Conservation (phyloP, 805 yeast species). For the Yarrowia sp. region DNA sequence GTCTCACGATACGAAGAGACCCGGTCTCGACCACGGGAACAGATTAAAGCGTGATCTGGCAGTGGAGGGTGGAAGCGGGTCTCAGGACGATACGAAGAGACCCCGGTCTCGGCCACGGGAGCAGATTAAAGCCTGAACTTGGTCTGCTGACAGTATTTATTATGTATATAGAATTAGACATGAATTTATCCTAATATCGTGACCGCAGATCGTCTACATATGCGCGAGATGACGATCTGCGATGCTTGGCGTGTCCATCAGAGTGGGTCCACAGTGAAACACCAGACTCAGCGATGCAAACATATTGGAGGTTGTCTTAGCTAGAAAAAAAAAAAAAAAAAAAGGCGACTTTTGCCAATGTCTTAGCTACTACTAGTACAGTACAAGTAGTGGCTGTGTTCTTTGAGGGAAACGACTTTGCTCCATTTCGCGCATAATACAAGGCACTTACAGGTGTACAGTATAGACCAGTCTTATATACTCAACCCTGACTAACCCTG, state of each 20-base stretch:
- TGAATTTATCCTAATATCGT: background rate
- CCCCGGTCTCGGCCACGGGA: slow-evolving; percentile 16
- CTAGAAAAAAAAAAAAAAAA: too few relatives aligned
- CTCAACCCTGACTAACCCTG: too few relatives aligned
- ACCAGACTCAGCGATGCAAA: background rate
- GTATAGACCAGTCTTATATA: too few relatives aligned
- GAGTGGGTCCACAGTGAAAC: slow-evolving; percentile 23
- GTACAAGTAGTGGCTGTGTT: too few relatives aligned
- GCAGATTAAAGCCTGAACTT: slow-evolving; percentile 20
- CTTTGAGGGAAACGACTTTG: too few relatives aligned
- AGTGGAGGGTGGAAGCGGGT: slow-evolving; percentile 3
- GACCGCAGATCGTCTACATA: background rate
- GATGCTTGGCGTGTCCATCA: background rate
- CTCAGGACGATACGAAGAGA: slow-evolving; percentile 7
- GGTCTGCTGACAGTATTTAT: slow-evolving; percentile 6
- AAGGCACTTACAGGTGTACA: too few relatives aligned
- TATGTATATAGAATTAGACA: slow-evolving; percentile 28
- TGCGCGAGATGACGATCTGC: slow-evolving; percentile 12
- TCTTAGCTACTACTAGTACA: too few relatives aligned
- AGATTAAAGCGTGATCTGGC: slow-evolving; percentile 9
- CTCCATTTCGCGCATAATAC: too few relatives aligned
- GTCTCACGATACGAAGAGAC: slow-evolving; percentile 4
- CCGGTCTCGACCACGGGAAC: slow-evolving; percentile 16
- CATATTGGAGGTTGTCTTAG: too few relatives aligned
- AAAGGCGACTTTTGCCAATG: too few relatives aligned